Percentiles rank a stretch among this genome's conserved stretches.
Conservation (phyloP, 768 basidiomycete genomes). For the Auricularia cornea region DNA sequence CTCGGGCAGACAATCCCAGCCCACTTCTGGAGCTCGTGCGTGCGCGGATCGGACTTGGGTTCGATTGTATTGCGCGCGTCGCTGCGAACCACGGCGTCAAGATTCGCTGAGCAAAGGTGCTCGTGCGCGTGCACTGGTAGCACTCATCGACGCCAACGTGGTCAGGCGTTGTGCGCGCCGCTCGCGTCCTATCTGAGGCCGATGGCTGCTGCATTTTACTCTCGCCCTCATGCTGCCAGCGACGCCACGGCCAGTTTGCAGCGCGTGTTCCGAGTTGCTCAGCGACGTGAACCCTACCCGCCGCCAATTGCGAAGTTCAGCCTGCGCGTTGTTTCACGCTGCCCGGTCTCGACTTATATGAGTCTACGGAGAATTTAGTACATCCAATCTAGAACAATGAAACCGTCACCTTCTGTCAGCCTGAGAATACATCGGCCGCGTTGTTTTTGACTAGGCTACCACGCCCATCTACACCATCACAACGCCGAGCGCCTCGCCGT, state of each 20-base stretch:
- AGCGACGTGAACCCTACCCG: constrained; percentile 18
- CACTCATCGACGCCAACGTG: constrained; percentile 40
- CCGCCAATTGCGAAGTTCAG: constrained; percentile 7
- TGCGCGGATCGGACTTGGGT: constrained; percentile 31
- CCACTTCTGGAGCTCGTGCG: constrained; percentile 25
- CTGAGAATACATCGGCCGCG: constrained; percentile 8
- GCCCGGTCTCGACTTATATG: constrained; percentile 9
- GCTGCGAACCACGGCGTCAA: constrained; percentile 8
- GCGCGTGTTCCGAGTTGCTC: constrained; percentile 16
- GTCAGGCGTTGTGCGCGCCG: constrained; percentile 28
- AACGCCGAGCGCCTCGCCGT: constrained; percentile 47
- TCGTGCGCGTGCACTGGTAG: constrained; percentile 36
- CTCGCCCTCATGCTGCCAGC: constrained; percentile 26
- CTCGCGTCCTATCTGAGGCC: constrained; percentile 10
- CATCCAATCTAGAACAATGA: constrained; percentile 2
- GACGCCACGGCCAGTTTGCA: constrained; percentile 16
- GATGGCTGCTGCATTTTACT: constrained; percentile 25
- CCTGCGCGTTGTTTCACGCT: constrained; percentile 9
- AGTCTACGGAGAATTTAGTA: neutral
- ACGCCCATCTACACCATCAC: constrained; percentile 31
- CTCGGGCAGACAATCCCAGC: neutral
- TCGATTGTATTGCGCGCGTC: constrained; percentile 20
- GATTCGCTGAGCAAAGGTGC: constrained; percentile 32
- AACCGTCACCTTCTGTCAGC: constrained; percentile 12
- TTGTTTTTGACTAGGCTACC: neutral